Evolutionary conservation across 257 asterid species (phyloP).

Genomic region (Salvia splendens): DNA sequence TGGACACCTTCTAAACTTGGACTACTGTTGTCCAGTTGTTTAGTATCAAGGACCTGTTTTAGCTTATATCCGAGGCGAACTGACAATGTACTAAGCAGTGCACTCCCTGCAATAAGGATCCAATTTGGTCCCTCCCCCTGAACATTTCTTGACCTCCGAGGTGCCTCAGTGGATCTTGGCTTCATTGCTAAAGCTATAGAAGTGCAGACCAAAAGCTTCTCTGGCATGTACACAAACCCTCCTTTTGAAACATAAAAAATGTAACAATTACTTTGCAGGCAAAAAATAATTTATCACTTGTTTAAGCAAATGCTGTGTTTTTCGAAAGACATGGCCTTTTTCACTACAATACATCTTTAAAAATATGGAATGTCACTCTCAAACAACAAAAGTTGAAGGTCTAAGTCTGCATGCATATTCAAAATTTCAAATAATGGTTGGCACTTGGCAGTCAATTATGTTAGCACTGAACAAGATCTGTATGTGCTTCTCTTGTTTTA

Average conservation of each 20-base stretch:
- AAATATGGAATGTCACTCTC: conserved; percentile 13
- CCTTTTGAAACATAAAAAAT: conserved; percentile 29
- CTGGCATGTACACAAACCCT: conserved; percentile 39
- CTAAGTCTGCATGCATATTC: not conserved
- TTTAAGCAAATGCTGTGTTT: not conserved
- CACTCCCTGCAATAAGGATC: conserved; percentile 83
- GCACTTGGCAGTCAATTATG: not conserved
- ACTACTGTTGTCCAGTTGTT: conserved; percentile 44
- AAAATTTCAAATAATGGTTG: not conserved
- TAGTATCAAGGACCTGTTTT: conserved; percentile 72
- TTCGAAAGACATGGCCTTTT: not conserved
- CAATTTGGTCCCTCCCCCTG: conserved; percentile 76
- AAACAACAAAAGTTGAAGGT: conserved; percentile 5
- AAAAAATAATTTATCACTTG: conserved; percentile 11
- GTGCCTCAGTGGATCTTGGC: conserved; percentile 48
- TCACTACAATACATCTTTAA: not conserved
- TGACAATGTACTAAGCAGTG: conserved; percentile 72
- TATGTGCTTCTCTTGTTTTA: not conserved
- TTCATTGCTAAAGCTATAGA: conserved; percentile 48
- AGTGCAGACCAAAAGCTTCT: conserved; percentile 30
- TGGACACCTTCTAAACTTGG: conserved; percentile 52
- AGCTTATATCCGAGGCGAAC: conserved; percentile 79
- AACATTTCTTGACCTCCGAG: conserved; percentile 48
- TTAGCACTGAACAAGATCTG: not conserved
- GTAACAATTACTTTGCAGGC: conserved; percentile 11